Percentiles rank a stretch among this genome's conserved stretches.
Conservation (phyloP, 192 early-diverging fungal species). For the Dissophora globulifera region DNA sequence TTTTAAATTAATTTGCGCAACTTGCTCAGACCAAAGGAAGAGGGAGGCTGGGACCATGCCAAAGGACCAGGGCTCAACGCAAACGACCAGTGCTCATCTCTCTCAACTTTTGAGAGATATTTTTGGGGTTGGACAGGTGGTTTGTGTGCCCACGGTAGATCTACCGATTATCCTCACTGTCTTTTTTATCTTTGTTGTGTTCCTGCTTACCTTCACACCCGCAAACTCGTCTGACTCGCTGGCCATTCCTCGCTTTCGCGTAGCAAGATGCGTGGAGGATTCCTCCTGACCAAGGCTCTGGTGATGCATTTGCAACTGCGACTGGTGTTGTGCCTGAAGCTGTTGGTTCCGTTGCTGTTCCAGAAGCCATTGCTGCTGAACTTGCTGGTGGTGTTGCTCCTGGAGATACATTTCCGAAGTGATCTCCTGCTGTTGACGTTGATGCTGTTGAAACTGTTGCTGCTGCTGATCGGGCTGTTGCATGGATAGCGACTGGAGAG, state of each 20-base stretch:
- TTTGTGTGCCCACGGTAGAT: background rate
- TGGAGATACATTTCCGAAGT: constrained; percentile 18
- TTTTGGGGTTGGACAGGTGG: constrained; percentile 12
- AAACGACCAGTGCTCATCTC: constrained; percentile 9
- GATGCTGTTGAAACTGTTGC: constrained; percentile 6
- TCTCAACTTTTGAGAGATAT: background rate
- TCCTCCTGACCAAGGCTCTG: constrained; percentile 6
- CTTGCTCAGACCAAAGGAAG: background rate
- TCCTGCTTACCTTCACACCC: constrained; percentile 26
- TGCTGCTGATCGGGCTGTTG: constrained; percentile 6
- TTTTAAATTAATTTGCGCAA: background rate
- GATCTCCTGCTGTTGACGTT: constrained; percentile 2
- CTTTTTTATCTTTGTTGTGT: background rate
- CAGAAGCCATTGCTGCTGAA: constrained; percentile 25
- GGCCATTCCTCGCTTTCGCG: constrained; percentile 31
- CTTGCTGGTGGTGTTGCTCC: constrained; percentile 19
- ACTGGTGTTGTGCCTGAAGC: constrained; percentile 16
- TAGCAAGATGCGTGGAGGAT: background rate
- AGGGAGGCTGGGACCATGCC: too few relatives aligned
- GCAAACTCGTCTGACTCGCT: constrained; percentile 31
- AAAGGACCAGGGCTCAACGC: constrained; percentile 5
- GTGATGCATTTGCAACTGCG: constrained; percentile 3
- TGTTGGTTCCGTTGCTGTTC: constrained; percentile 35
- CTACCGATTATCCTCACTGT: background rate
- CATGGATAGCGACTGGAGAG: too few relatives aligned